phyloP scores from a whole-genome alignment of 1,284 basidiomycete genomes.

The Apiotrichum akiyoshidainum region DNA sequence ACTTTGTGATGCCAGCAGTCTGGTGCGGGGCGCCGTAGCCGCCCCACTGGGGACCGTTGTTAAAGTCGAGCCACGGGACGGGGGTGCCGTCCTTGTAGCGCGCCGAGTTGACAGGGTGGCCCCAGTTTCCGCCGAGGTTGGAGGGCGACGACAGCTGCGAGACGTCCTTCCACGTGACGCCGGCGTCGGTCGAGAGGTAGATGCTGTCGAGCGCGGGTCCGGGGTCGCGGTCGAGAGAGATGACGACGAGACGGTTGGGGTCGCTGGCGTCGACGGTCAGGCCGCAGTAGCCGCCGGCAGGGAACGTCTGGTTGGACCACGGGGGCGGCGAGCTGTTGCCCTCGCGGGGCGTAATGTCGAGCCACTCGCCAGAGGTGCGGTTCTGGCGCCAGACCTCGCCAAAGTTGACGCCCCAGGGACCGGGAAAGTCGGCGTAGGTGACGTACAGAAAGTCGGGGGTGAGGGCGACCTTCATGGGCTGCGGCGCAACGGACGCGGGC shows the following conservation, averaged over 20 bases:
- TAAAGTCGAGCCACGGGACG: conserved; percentile 1
- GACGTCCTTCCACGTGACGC: conserved; percentile 1
- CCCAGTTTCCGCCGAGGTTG: background rate
- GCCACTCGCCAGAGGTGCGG: background rate
- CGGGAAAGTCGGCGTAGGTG: background rate
- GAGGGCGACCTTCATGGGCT: conserved; percentile 4
- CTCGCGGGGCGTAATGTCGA: conserved; percentile 1
- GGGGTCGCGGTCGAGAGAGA: conserved; percentile 1
- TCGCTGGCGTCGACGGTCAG: background rate
- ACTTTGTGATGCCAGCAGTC: background rate
- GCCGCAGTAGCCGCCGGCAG: conserved; percentile 2
- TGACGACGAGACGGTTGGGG: conserved; percentile 2
- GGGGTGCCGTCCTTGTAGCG: background rate
- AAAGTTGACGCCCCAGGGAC: background rate
- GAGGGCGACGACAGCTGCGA: background rate
- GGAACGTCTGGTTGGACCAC: conserved; percentile 5
- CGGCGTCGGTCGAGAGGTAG: background rate
- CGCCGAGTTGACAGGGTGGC: background rate
- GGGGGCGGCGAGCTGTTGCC: conserved; percentile 1
- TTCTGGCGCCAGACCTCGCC: conserved; percentile 4
- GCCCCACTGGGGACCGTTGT: conserved; percentile 3
- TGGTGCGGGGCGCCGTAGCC: background rate
- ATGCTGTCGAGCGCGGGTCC: conserved; percentile 1
- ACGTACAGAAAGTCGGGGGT: background rate
- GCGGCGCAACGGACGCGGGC: background rate